Conservation (phyloP, 179 eudicot species). For the Actinidia chinensis region DNA sequence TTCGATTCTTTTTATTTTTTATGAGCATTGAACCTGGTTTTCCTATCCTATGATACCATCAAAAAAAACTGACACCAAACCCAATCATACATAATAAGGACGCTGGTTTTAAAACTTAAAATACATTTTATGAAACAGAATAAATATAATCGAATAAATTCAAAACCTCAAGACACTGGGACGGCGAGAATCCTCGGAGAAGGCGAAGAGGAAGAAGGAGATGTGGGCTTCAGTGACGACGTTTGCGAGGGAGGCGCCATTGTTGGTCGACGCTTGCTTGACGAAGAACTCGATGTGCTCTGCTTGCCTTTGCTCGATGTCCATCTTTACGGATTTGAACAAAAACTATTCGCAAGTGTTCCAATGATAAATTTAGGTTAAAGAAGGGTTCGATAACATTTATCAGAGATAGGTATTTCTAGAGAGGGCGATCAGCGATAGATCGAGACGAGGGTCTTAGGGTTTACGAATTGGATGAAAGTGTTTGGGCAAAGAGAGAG, state of each 20-base stretch:
- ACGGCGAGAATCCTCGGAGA: slow-evolving; percentile 77
- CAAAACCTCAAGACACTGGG: slow-evolving; percentile 67
- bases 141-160: no score
- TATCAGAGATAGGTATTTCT: neutral
- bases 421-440: neutral
- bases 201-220: slow-evolving; percentile 87
- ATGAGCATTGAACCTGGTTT: no score
- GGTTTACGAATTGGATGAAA: neutral
- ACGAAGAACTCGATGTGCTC: slow-evolving; percentile 81
- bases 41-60: neutral
- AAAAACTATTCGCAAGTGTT: neutral
- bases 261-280: slow-evolving; percentile 53
- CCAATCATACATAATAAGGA: neutral
- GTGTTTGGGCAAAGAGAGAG: no score
- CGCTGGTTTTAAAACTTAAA: neutral
- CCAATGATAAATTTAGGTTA: neutral
- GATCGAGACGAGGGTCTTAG: slow-evolving; percentile 8
- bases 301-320: slow-evolving; percentile 85
- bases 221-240: slow-evolving; percentile 69
- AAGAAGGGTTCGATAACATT: slow-evolving; percentile 14
- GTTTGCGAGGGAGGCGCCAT: slow-evolving; percentile 56
- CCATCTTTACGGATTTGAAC: slow-evolving; percentile 39
- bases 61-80: neutral
- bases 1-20: no score
- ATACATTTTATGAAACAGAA: no score